Evolutionary conservation across 2,329 filamentous ascomycete genomes (phyloP), one percentile per base, ranked within the genome.

Genomic region (Pezicula neosporulosa): DNA sequence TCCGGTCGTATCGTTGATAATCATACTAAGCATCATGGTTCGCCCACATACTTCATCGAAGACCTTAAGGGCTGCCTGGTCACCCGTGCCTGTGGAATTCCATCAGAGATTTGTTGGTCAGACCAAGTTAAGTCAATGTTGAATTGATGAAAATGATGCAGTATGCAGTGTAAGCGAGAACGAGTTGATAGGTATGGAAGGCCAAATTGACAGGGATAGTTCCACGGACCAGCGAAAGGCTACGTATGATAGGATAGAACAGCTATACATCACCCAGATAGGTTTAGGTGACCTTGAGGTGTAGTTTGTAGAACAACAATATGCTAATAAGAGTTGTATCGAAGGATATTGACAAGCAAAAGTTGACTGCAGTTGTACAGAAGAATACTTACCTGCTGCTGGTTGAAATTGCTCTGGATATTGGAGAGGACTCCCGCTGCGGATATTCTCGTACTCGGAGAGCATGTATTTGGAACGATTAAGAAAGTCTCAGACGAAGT

Each of bases 401-500:
- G 44, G 49, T 18, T 46, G 62, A 36, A 73, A 68, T 56, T 73
- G 68, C 8, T 68, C 61, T 1, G 69, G 70, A 15, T 69, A 58
- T 53, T 61, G 55, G 30, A 71, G 49, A 13, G 64, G 59, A 44
- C 59, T 56, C 13, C 70, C 69, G 21, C 61, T 61, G 16, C 62
- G 60, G 48, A 72, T 66, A 39, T 70, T 71, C 16, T 74, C 68
- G 21, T 74, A 63, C 63, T 73, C 70, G 6, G 62, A 63, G 56
- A 72, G 66, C 62, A 73, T 72, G 54, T 73, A 74, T 36, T 65
- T 59, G n/a, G 69, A 70, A 35, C 70, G 66, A 51, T 63, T 67
- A 43, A 68, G 68, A 56, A 74, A 75, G 56, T 74, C 70, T 69
- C 69, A 75, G 30, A 72, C 55, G 56, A 71, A 62, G 49, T 61